A percentile compares a stretch with the other conserved stretches of the same genome.
These are phyloP conservation scores for Pezicula neosporulosa DNA, from an alignment of 2,329 filamentous ascomycete species.

Conservation along the genomic window DNA sequence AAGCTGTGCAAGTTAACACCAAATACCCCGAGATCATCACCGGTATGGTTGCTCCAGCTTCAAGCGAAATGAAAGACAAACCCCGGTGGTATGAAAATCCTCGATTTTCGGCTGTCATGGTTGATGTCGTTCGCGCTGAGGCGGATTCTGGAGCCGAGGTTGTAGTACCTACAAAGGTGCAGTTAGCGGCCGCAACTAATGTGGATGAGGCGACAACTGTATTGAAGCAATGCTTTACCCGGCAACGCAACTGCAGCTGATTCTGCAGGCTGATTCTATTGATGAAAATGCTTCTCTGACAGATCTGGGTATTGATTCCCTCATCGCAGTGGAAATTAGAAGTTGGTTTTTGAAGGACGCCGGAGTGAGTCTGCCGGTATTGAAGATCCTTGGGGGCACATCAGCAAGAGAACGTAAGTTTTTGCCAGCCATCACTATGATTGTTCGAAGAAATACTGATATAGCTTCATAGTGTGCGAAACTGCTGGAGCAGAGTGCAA, in stretches of 20 bases:
- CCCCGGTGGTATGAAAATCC: slow-evolving; percentile 13
- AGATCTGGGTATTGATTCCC: slow-evolving; percentile 3
- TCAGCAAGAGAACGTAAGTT: slow-evolving; percentile 11
- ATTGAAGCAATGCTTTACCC: neutral
- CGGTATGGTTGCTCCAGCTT: neutral
- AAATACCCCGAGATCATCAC: neutral
- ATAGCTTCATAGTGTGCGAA: neutral
- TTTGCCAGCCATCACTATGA: neutral
- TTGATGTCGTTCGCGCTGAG: neutral
- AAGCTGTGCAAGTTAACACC: neutral
- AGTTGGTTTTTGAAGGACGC: slow-evolving; percentile 3
- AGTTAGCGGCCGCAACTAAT: neutral
- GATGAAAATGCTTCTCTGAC: neutral
- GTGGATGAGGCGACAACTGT: neutral
- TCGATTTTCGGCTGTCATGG: slow-evolving; percentile 2
- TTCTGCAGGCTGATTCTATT: neutral
- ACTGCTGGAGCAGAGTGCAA: neutral
- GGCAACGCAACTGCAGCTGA: neutral
- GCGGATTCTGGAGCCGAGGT: neutral
- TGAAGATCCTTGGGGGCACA: slow-evolving; percentile 38
- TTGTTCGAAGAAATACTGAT: neutral
- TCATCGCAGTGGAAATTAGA: slow-evolving; percentile 2
- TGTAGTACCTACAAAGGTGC: neutral
- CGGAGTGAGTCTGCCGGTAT: slow-evolving; percentile 37
- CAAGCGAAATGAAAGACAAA: neutral